phyloP scores from a whole-genome alignment of 306 rosid genomes.

The Adenanthera pavonina region DNA sequence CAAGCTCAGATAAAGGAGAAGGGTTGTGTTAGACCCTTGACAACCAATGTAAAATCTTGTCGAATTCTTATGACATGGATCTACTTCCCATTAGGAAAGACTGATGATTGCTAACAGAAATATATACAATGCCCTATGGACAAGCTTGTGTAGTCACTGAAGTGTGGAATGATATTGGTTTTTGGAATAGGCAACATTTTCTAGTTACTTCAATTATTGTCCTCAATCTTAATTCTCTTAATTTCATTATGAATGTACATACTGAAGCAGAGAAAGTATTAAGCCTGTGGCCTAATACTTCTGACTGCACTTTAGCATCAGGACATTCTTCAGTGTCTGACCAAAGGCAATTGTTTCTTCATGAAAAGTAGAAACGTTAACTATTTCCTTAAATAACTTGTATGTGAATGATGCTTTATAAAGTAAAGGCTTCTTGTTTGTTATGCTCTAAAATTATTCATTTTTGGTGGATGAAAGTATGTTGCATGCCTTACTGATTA shows the following conservation, averaged over 20 bases:
- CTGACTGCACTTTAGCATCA: not conserved
- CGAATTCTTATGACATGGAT: too few species aligned
- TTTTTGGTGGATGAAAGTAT: constrained; percentile 22
- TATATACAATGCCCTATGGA: not conserved
- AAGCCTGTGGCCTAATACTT: not conserved
- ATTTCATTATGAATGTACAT: not conserved
- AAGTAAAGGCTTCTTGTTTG: constrained; percentile 2
- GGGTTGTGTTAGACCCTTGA: too few species aligned
- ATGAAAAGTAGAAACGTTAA: not conserved
- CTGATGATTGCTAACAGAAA: not conserved
- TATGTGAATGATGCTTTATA: constrained; percentile 13
- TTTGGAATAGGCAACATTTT: not conserved
- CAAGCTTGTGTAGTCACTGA: not conserved
- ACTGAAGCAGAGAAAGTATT: too few species aligned
- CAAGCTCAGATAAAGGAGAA: too few species aligned
- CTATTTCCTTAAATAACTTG: constrained; percentile 23
- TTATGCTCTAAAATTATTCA: constrained; percentile 24
- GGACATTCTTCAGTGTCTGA: not conserved
- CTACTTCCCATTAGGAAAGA: too few species aligned
- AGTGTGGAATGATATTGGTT: not conserved
- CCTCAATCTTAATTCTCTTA: not conserved
- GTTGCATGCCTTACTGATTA: constrained; percentile 19
- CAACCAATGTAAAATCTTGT: too few species aligned
- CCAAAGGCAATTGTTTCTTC: not conserved
- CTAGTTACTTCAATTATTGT: not conserved